Percentiles rank a stretch among this genome's conserved stretches.
Evolutionary conservation across 495 filamentous ascomycete species (phyloP).

Genomic region (Podospora pseudopauciseta): DNA sequence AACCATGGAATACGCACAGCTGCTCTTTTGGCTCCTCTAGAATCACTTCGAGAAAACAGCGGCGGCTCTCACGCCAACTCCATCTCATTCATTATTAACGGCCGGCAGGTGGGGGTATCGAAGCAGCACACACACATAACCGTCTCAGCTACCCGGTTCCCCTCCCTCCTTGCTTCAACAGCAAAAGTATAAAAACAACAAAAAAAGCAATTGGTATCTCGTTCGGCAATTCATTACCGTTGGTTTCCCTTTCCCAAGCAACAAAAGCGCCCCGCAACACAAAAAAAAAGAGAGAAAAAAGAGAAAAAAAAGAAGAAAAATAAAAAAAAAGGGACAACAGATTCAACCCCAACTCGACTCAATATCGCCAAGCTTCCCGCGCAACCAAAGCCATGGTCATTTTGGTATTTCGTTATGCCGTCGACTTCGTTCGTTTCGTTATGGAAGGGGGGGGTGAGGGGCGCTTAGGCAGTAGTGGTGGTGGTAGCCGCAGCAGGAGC

Average conservation of each 20-base stretch:
- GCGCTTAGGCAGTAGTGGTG: conserved; percentile 15
- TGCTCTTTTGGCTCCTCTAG: no score
- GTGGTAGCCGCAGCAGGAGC: conserved; percentile 18
- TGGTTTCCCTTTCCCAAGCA: conserved; percentile 2
- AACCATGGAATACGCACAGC: no score
- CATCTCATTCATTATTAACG: neutral
- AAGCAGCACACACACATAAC: neutral
- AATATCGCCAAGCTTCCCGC: neutral
- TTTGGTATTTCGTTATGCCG: neutral
- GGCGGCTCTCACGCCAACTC: neutral
- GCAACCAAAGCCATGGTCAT: neutral
- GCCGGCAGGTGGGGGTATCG: neutral
- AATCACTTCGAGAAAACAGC: no score
- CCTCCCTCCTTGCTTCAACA: neutral
- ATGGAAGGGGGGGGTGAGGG: neutral
- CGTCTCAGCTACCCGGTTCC: neutral
- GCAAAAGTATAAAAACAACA: conserved; percentile 15
- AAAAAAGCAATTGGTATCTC: conserved; percentile 14
- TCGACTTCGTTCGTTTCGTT: neutral
- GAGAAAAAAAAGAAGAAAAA: neutral
- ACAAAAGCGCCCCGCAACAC: neutral
- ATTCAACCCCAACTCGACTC: neutral
- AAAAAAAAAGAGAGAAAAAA: neutral
- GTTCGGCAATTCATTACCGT: conserved; percentile 15
- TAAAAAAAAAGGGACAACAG: neutral